Evolutionary conservation across 352 stramenopile species (phyloP), one percentile per base, ranked within the genome.

Genomic region (Phytopythium sindhum): DNA sequence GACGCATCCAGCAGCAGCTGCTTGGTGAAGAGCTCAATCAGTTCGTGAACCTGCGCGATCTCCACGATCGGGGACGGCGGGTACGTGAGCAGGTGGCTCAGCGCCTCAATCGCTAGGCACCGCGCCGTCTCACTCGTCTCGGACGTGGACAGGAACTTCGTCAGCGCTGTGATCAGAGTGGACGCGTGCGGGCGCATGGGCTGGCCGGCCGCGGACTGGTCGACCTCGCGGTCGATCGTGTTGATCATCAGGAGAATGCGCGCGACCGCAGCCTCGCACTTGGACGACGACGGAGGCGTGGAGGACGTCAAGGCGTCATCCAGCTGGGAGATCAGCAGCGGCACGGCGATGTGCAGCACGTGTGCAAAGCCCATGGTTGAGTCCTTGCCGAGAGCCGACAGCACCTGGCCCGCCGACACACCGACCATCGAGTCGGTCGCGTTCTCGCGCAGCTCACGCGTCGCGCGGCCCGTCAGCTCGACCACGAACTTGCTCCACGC

Each of bases 401-500:
- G 70, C 48, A 93, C 80, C 8, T 84, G 72, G 42, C 85, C 82
- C 10, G 87, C 87, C 21, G 84, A 93, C 10, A 87, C 77, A 58
- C 84, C 90, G 41, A 90, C 81, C 60, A 96, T 77, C 23, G 87
- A 96, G 64, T 96, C 85, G 4, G 83, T 67, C n/a, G 87, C 82
- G 58, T 95, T 72, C 26, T 86, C 81, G 15, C 71, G 64, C 48
- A 96, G 67, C 57, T 96, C 83, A 9, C 83, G 72, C 6, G 71
- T 81, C 11, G 86, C 80, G 47, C 84, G 82, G 28, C 81, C 79
- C 15, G 81, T 89, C 31, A 92, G 72, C 52, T 91, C 82, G 28
- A 93, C 82, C 10, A 96, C 84, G 68, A 93, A 94, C 63, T 93
- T 90, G 65, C 68, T 91, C 87, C 87, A 96, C 14, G 87, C 87